Conservation (phyloP, 225 moss, liverwort and hornwort species). For the Physcomitrellopsis africana region DNA sequence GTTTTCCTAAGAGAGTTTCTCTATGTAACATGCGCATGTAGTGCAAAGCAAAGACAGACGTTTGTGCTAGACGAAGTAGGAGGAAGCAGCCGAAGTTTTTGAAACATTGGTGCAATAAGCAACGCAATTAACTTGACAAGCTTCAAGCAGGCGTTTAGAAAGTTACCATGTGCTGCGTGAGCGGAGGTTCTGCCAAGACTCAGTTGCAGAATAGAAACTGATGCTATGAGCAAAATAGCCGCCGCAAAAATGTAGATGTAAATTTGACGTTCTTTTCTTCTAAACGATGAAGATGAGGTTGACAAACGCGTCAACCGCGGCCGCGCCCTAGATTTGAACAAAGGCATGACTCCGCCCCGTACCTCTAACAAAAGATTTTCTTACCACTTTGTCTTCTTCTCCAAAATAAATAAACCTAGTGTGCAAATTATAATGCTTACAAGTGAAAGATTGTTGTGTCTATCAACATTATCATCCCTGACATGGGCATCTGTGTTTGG, state of each 20-base stretch:
- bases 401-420: conserved; percentile 23
- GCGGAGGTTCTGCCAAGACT: conserved; percentile 19
- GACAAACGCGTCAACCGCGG: conserved; percentile 52
- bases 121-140: conserved; percentile 5
- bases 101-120: conserved; percentile 15
- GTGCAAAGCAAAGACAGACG: conserved; percentile 6
- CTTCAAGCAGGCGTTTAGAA: conserved; percentile 31
- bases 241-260: conserved; percentile 53
- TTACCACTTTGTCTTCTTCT: conserved; percentile 22
- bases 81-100: conserved; percentile 15
- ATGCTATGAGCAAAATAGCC: conserved; percentile 59
- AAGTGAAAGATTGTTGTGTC: background rate
- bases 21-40: conserved; percentile 6
- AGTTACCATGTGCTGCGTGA: conserved; percentile 26
- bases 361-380: background rate
- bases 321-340: conserved; percentile 43
- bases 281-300: conserved; percentile 31
- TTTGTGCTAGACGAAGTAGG: conserved; percentile 16
- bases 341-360: conserved; percentile 37
- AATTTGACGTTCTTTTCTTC: conserved; percentile 36
- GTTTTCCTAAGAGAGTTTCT: background rate
- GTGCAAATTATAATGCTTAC: conserved; percentile 8
- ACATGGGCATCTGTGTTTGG: conserved; percentile 1
- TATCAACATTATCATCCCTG: conserved; percentile 5
- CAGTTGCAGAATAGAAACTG: conserved; percentile 53